These are phyloP conservation scores for Tetradesmus lagerheimii DNA, from an alignment of 139 green algal species.

Conservation along the genomic window DNA sequence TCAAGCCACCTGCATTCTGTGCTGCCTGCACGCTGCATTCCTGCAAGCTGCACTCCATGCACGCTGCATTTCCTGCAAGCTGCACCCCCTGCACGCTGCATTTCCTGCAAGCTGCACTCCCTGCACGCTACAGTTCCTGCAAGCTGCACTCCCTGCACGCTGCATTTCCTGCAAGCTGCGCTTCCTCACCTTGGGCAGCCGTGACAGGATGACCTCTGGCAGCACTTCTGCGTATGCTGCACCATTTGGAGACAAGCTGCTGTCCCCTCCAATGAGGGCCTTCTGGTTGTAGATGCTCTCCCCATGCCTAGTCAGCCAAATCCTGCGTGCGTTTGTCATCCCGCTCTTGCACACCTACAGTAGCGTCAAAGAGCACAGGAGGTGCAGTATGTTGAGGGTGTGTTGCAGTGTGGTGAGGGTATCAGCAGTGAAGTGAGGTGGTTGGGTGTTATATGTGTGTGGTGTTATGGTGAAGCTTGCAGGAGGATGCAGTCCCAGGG, in stretches of 20 bases:
- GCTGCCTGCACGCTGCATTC: neutral
- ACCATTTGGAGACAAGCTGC: conserved; percentile 71
- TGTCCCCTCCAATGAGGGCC: conserved; percentile 88
- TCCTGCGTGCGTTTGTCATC: conserved; percentile 71
- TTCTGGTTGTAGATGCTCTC: conserved; percentile 87
- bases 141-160: too few species aligned
- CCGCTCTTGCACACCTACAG: conserved; percentile 84
- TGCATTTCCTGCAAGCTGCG: conserved; percentile 19
- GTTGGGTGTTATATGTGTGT: neutral
- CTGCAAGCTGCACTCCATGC: conserved; percentile 1
- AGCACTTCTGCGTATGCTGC: conserved; percentile 83
- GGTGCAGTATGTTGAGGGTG: too few species aligned
- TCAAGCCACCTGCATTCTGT: neutral
- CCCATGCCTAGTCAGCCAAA: conserved; percentile 90
- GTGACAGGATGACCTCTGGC: conserved; percentile 71
- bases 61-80: neutral
- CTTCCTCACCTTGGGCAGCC: conserved; percentile 64
- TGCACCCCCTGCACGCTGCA: too few species aligned
- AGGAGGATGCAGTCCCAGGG: too few species aligned
- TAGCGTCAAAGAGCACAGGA: neutral
- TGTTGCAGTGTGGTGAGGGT: neutral
- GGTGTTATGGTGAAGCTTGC: neutral
- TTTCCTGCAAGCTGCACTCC: conserved; percentile 34
- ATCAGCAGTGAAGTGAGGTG: neutral
- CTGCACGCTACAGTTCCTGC: too few species aligned